Base-by-base conservation (phyloP, 1,139 yeast species). In the Citeromyces hawaiiensis region DNA sequence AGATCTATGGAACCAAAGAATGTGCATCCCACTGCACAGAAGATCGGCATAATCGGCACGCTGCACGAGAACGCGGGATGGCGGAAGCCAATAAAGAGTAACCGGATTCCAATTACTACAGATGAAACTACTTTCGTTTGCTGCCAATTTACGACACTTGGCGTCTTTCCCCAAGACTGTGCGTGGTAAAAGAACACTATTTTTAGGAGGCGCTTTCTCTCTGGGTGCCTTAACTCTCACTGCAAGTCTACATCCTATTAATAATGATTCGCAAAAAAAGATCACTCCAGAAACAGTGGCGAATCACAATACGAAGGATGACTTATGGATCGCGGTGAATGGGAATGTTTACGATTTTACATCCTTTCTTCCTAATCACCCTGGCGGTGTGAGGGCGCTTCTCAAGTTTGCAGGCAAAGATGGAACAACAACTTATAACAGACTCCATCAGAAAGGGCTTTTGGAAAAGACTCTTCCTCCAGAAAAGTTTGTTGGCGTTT, bases 311-410 rank as follows among this genome's bases (percentile, higher is more conserved):
- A 59, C 55, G 6, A 63, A 63, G 17, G 67, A 66, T 21, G 91
- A 82, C 53, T 80, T 95, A 59, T 88, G 97, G 97, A 81, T 86
- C 38, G 77, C 83, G 8, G 75, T 88, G 43, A 80, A 86, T 48
- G 87, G 87, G 40, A 76, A 82, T 37, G 96, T 83, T 30, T 78
- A 86, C 55, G 86, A 91, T 56, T 69, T 88, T 47, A 82, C 96
- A 0, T 72, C 75, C 30, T 91, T 91, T 53, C 65, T 83, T 42
- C 65, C 74, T 18, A 67, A 75, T 37, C 98, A 91, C 57, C 97
- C 97, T 1, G 98, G 97, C 44, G 98, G 97, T 2, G 71, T 70
- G 44, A 67, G 68, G 23, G 76, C 88, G 23, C 76, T 91, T 36
- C 55, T 79, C 36, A 72, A 72, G 46, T 83, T 78, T 53, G 96